Evolutionary conservation across 805 yeast species (phyloP).

Genomic region (Pichia kluyveri): DNA sequence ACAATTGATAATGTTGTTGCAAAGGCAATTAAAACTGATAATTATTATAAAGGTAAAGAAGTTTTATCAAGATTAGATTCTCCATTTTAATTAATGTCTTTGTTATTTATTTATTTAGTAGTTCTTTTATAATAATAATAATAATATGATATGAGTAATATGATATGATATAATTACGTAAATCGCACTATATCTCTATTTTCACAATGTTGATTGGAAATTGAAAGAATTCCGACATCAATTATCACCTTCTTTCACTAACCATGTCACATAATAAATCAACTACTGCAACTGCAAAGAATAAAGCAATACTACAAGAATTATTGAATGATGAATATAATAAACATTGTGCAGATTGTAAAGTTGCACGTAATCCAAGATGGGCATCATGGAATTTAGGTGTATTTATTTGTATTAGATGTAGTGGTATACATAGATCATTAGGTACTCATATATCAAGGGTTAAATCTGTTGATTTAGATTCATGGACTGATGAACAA

Average conservation of each 20-base stretch:
- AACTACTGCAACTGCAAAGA: conserved; percentile 30
- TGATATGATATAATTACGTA: too few species aligned
- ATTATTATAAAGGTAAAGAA: conserved; percentile 71
- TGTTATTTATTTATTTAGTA: neutral
- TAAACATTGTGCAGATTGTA: conserved; percentile 84
- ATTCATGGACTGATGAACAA: conserved; percentile 95
- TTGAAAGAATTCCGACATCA: too few species aligned
- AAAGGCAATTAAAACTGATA: conserved; percentile 72
- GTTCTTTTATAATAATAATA: too few species aligned
- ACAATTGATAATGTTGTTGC: conserved; percentile 88
- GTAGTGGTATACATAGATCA: conserved; percentile 92
- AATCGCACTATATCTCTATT: too few species aligned
- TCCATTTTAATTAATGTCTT: conserved; percentile 46
- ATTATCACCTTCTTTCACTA: neutral
- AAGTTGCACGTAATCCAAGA: conserved; percentile 80
- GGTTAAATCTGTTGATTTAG: conserved; percentile 90
- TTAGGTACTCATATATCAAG: conserved; percentile 93
- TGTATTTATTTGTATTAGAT: conserved; percentile 83
- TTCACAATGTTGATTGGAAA: too few species aligned
- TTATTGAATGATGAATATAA: conserved; percentile 72
- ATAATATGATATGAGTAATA: too few species aligned
- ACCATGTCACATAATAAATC: conserved; percentile 13
- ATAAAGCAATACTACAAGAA: conserved; percentile 64
- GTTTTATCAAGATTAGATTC: conserved; percentile 68
- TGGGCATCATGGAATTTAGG: conserved; percentile 99